phyloP scores from a whole-genome alignment of 306 rosid genomes.

The Glycine tomentella region DNA sequence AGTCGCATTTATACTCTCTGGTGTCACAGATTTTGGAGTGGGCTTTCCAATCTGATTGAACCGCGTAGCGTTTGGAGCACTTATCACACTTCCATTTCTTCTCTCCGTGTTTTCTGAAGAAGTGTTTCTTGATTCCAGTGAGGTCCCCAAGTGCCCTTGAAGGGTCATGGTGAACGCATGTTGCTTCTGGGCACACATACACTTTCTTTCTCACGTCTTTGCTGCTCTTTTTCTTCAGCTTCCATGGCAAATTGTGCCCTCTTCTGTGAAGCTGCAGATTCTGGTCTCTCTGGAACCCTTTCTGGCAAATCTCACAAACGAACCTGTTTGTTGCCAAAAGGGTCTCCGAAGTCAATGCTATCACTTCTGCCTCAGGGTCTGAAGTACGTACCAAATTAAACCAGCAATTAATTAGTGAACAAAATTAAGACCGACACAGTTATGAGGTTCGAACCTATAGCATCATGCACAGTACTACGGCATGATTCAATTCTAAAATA shows the following conservation, averaged over 20 bases:
- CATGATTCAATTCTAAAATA: conserved; percentile 12
- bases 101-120: conserved; percentile 89
- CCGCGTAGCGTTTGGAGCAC: conserved; percentile 89
- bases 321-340: conserved; percentile 83
- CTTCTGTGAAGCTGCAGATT: conserved; percentile 88
- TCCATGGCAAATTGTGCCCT: conserved; percentile 96
- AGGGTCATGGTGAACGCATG: conserved; percentile 87
- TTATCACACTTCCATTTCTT: conserved; percentile 95
- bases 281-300: conserved; percentile 93
- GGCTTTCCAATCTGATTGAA: conserved; percentile 96
- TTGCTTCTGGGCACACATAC: conserved; percentile 77
- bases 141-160: conserved; percentile 91
- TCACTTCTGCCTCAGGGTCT: conserved; percentile 94
- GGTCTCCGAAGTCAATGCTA: conserved; percentile 80
- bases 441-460: no score
- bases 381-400: not conserved
- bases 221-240: conserved; percentile 72
- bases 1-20: conserved; percentile 82
- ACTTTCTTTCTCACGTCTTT: conserved; percentile 78
- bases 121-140: conserved; percentile 93
- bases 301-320: conserved; percentile 81
- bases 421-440: no score
- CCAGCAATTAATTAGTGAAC: no score
- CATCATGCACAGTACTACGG: no score
- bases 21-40: conserved; percentile 96